phyloP scores from a whole-genome alignment of 257 asterid species.

The Pogostemon cablin region DNA sequence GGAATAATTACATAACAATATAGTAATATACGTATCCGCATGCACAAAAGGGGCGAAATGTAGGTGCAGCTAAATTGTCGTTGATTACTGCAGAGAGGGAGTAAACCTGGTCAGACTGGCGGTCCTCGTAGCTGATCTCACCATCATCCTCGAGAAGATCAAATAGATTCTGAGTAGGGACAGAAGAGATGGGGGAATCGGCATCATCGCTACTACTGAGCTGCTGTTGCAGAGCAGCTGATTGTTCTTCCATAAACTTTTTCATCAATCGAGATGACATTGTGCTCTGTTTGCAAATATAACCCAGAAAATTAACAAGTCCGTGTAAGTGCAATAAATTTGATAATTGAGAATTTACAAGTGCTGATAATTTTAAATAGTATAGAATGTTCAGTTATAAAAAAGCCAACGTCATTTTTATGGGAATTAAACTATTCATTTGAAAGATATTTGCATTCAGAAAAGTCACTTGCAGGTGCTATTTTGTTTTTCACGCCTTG shows the following conservation, averaged over 20 bases:
- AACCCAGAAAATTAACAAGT: not conserved
- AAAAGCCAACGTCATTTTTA: not conserved
- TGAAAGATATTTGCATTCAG: not conserved
- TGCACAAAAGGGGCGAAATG: slow-evolving; percentile 5
- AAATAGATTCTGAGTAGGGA: slow-evolving; percentile 53
- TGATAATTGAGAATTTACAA: slow-evolving; percentile 3
- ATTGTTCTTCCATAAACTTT: slow-evolving; percentile 67
- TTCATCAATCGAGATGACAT: slow-evolving; percentile 76
- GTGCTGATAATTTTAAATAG: not conserved
- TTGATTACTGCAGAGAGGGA: not conserved
- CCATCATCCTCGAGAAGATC: slow-evolving; percentile 60
- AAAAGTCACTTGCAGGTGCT: not conserved
- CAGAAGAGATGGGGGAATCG: slow-evolving; percentile 45
- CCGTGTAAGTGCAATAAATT: not conserved
- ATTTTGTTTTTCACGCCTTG: not conserved
- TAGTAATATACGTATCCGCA: not conserved
- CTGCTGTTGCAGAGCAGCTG: slow-evolving; percentile 41
- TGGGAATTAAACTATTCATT: not conserved
- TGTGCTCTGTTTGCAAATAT: slow-evolving; percentile 25
- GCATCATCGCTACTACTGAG: slow-evolving; percentile 52
- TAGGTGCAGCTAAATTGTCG: slow-evolving; percentile 6
- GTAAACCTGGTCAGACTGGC: slow-evolving; percentile 46
- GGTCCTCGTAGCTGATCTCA: slow-evolving; percentile 30
- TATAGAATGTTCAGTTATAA: not conserved
- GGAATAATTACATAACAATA: not conserved